Percentiles rank a stretch among this genome's conserved stretches.
phyloP scores from a whole-genome alignment of 2,329 filamentous ascomycete genomes.

The Diaporthe sp. region DNA sequence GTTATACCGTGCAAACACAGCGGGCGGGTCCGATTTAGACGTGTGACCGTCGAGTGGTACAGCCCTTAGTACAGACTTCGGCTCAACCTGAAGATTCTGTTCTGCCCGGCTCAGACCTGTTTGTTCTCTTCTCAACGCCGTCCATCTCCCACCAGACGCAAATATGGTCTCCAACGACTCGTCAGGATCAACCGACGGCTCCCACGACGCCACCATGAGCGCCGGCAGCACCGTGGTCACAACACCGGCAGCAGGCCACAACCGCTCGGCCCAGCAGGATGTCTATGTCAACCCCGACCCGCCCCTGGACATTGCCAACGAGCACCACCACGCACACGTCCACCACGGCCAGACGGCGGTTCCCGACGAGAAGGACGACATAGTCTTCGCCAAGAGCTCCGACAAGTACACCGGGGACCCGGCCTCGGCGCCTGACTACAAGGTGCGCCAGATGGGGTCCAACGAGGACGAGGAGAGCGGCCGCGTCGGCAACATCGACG shows the following conservation, averaged over 20 bases:
- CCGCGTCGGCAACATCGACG: constrained; percentile 56
- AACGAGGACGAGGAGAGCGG: constrained; percentile 48
- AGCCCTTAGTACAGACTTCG: constrained; percentile 8
- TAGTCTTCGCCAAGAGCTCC: constrained; percentile 61
- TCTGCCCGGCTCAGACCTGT: neutral
- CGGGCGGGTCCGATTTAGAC: constrained; percentile 3
- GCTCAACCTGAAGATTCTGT: constrained; percentile 5
- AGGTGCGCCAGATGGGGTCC: constrained; percentile 46
- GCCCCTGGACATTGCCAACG: constrained; percentile 46
- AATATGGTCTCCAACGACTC: constrained; percentile 19
- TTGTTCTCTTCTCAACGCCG: neutral
- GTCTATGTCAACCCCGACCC: constrained; percentile 31
- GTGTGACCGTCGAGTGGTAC: constrained; percentile 11
- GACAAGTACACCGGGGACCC: constrained; percentile 50
- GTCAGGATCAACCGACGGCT: neutral
- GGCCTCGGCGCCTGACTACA: constrained; percentile 48
- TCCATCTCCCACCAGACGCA: neutral
- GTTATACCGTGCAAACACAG: neutral
- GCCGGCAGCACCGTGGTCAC: neutral
- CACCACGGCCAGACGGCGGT: constrained; percentile 56
- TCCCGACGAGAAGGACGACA: constrained; percentile 56
- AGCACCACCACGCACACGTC: constrained; percentile 59
- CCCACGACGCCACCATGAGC: constrained; percentile 7
- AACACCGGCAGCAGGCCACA: neutral
- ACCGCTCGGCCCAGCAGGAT: constrained; percentile 23